Evolutionary conservation across 208 protist genomes (phyloP).

Genomic region (Trypanosoma lewisi): DNA sequence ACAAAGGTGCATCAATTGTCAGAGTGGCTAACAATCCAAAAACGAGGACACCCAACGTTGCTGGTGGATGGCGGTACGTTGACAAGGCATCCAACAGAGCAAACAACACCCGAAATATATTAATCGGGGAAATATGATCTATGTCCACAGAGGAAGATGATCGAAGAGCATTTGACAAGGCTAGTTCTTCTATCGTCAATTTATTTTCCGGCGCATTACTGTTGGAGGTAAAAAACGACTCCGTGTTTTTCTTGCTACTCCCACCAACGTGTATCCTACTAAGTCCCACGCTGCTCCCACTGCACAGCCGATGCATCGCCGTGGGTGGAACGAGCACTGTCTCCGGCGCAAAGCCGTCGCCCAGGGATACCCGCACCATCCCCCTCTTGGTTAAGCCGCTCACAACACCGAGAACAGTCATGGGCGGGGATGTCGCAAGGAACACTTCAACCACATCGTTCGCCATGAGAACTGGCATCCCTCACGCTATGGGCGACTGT

Average conservation of each 20-base stretch:
- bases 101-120: slow-evolving; percentile 2
- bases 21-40: slow-evolving; percentile 10
- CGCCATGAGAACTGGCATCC: slow-evolving; percentile 17
- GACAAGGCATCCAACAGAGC: neutral
- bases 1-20: neutral
- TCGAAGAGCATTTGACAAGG: neutral
- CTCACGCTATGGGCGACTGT: neutral
- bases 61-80: neutral
- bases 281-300: slow-evolving; percentile 11
- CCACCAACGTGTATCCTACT: slow-evolving; percentile 1
- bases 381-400: neutral
- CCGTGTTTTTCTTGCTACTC: neutral
- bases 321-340: slow-evolving; percentile 13
- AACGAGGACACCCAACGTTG: neutral
- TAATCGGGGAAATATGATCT: neutral
- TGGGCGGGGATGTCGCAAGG: slow-evolving; percentile 11
- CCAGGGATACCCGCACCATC: neutral
- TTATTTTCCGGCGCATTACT: neutral
- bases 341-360: neutral
- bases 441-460: slow-evolving; percentile 33
- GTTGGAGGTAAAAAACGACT: neutral
- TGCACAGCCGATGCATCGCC: slow-evolving; percentile 24
- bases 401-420: slow-evolving; percentile 32
- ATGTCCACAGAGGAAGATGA: neutral
- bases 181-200: neutral